Base-by-base conservation (phyloP, 768 basidiomycete genomes). In the Termitomyces sp. region DNA sequence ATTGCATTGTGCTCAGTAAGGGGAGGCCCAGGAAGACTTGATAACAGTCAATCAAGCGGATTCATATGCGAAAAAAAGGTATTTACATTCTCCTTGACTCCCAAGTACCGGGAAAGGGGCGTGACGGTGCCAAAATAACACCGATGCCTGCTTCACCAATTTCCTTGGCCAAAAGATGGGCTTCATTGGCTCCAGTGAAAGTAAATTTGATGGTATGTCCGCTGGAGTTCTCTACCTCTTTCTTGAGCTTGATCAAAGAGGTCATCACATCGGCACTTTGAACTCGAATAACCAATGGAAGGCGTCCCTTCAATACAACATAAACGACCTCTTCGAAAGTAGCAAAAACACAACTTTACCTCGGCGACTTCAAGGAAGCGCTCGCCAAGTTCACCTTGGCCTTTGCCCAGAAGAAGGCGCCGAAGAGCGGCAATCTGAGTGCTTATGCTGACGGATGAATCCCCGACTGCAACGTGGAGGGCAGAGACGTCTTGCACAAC, bases 251-350 rank as follows among this genome's bases (percentile, higher is more conserved):
- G 50, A 95, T 76, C 40, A 95, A 71, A 0, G 88, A 84, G 1
- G 89, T 90, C 64, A 95, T 95, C 51, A 89, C 76, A 69, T 95
- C 94, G 5, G 91, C 93, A 64, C 79, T 92, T 61, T 88, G 76
- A 2, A 83, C 86, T 54, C 86, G 82, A 12, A 94, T 75, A 6
- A 95, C 87, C 14, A 97, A 73, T 5, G 90, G 86, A 20, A 93
- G 76, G 36, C 76, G 68, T 10, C 91, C 90, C 85, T 89, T 60
- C 23, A 56, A 18, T 35, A 32, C 18, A 8, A 59, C 2, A 56
- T 53, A 5, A 59, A 23, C 28, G 44, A 32, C 13, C 18, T 49
- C 18, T 47, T 38, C 7, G 54, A 47, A 26, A 18, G 20, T 18
- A 32, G 41, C 5, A 33, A 41, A 6, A 61, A 70, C 13, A 26